Evolutionary conservation across 805 yeast species (phyloP), one percentile per base, ranked within the genome.

Genomic region (Candida saitoana): DNA sequence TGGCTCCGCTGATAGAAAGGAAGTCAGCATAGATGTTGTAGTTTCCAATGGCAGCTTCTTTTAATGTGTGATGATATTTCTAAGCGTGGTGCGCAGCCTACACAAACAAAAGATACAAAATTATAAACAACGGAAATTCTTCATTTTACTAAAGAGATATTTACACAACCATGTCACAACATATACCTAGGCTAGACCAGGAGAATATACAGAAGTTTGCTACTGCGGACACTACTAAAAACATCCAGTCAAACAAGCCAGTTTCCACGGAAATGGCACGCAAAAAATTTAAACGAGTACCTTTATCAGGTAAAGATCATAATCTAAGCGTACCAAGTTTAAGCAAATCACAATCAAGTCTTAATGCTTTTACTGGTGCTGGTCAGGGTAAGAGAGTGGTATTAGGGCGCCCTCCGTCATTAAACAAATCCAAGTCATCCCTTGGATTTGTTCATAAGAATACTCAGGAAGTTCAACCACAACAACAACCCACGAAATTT

Each of bases 271-370:
- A 29, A 6, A 5, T 12, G 6, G 16, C 16, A 6, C 32, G 32
- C 6, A 29, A 29, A 6, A 29, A 29, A 14, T 29, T 29, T 12
- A 29, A 29, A 29, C 32, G 32, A 14, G 16, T 29, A 9, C 74
- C 74, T 3, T 56, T 68, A 38, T 69, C 71, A 3, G 73, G 73
- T 2, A 69, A 69, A 43, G 65, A 63, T 49, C 63, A 55, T 31
- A 69, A 69, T 29, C 32, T 6, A 29, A 49, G 47, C 46, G 30
- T 47, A 47, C 15, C 33, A 56, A 19, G 61, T 63, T 34, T 39
- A 18, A 34, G 24, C 20, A 39, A 39, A 19, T 39, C 42, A 17
- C 29, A 33, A n/a, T 39, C 42, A n/a, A 33, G 33, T 9, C 30
- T 39, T 8, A 17, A 16, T 12, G 2, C 32, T 31, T 22, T 22